Percentiles rank a stretch among this genome's conserved stretches.
Conservation (phyloP, 148 eudicot species). For the Diospyros kaki region DNA sequence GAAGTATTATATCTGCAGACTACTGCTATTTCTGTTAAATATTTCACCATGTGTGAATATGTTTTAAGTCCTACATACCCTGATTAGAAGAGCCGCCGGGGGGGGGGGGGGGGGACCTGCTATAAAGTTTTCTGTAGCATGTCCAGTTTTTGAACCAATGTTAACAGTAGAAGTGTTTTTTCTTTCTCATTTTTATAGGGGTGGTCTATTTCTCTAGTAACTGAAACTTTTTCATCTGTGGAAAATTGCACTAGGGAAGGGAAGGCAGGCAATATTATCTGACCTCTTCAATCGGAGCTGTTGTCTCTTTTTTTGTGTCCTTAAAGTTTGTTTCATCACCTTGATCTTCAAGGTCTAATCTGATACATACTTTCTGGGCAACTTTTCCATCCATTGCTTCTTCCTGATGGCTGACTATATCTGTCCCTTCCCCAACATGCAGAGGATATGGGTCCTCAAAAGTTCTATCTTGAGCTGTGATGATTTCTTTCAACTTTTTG, state of each 20-base stretch:
- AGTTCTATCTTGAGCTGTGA: slow-evolving; percentile 2
- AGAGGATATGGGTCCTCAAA: slow-evolving; percentile 7
- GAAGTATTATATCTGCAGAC: not conserved
- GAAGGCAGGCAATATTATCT: not conserved
- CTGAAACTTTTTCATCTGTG: not conserved
- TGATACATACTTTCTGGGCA: not conserved
- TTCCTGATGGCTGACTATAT: not conserved
- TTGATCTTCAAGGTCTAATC: slow-evolving; percentile 5
- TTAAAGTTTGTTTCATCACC: slow-evolving; percentile 5
- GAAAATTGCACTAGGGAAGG: not conserved
- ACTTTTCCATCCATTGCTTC: slow-evolving; percentile 10
- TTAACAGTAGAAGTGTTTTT: not conserved
- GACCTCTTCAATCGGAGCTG: slow-evolving; percentile 20
- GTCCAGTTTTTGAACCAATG: not conserved
- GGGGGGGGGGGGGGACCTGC: not conserved
- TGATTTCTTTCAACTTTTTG: slow-evolving; percentile 4
- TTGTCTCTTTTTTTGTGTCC: slow-evolving; percentile 9
- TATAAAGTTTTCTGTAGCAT: not conserved
- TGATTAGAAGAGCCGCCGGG: not conserved
- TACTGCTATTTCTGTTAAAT: not conserved
- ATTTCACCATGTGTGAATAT: not conserved
- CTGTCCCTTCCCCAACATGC: not conserved
- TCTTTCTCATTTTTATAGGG: not conserved
- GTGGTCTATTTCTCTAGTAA: not conserved
- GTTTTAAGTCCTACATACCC: not conserved